Evolutionary conservation across 495 filamentous ascomycete species (phyloP), one percentile per base, ranked within the genome.

Genomic region (Lindgomyces ingoldianus): DNA sequence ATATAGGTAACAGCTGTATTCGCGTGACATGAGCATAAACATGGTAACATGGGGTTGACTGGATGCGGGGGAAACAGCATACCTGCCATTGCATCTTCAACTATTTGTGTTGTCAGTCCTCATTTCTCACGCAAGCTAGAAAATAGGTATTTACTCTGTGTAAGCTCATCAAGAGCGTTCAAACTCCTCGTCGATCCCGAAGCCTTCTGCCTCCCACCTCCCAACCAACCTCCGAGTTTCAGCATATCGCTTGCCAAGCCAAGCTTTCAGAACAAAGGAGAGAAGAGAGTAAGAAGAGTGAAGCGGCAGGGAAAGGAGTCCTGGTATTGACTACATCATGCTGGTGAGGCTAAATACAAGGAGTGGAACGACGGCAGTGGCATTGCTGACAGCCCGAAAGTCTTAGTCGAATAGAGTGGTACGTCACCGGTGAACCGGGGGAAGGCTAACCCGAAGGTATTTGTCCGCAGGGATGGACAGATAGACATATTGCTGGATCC

Each of bases 61-160:
- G 16, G 18, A 49, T 1, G 44, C 6, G 21, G 9, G 1, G n/a
- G 41, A 29, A 55, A 19, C 26, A 36, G 36, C 56, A 29, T 78
- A 85, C 85, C 83, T 74, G 75, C 75, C 80, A 89, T 79, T 36
- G 87, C 86, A 70, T 87, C 78, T 64, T 86, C 81, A 66, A 90
- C 87, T 89, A 49, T 21, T 19, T 42, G 45, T 53, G 59, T 48
- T 47, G 65, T 70, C 57, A 70, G 67, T 30, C 26, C 16, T 45
- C 30, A 44, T 12, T 26, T 22, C 21, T 60, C 11, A 10, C 42
- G 4, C 52, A 56, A 44, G 9, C 18, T 33, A 27, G 46, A 26
- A 48, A n/a, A 22, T 22, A 26, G 69, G 50, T 56, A 70, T 50
- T 22, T 50, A 88, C 85, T 80, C 70, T 87, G 79, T 65, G 83